Conservation (phyloP, 257 asterid species). For the Solanum bulbocastanum region DNA sequence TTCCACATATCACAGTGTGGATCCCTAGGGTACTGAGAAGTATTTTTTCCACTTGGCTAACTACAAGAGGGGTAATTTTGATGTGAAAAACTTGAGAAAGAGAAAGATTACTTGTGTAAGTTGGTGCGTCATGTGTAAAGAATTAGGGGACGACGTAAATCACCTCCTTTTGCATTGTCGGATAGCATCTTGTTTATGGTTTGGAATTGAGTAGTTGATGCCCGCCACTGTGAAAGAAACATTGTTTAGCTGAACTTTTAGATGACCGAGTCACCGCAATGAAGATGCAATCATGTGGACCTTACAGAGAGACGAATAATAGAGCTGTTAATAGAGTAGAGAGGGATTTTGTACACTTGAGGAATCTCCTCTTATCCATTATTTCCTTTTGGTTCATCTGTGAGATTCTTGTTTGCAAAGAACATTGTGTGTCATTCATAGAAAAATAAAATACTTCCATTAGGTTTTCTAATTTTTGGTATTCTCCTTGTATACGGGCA, state of each 20-base stretch:
- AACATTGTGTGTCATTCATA: background rate
- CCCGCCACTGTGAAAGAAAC: background rate
- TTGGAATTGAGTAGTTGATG: background rate
- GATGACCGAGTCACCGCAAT: background rate
- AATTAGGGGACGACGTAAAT: background rate
- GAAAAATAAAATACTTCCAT: background rate
- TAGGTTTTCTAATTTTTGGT: background rate
- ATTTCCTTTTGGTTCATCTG: background rate
- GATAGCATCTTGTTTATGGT: background rate
- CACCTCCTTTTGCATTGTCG: background rate
- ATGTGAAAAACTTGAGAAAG: background rate
- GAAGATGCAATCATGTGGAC: background rate
- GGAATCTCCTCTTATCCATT: background rate
- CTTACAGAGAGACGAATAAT: background rate
- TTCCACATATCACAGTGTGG: background rate
- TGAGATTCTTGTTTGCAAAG: background rate
- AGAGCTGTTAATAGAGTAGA: background rate
- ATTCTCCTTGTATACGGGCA: background rate
- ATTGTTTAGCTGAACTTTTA: background rate
- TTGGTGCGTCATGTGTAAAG: background rate
- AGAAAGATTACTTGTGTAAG: background rate
- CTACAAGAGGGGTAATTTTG: background rate
- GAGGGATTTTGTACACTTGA: background rate
- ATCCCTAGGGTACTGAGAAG: background rate
- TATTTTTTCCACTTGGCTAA: background rate